Evolutionary conservation across 1,139 yeast genomes (phyloP).

Genomic region (Pichia sp.): DNA sequence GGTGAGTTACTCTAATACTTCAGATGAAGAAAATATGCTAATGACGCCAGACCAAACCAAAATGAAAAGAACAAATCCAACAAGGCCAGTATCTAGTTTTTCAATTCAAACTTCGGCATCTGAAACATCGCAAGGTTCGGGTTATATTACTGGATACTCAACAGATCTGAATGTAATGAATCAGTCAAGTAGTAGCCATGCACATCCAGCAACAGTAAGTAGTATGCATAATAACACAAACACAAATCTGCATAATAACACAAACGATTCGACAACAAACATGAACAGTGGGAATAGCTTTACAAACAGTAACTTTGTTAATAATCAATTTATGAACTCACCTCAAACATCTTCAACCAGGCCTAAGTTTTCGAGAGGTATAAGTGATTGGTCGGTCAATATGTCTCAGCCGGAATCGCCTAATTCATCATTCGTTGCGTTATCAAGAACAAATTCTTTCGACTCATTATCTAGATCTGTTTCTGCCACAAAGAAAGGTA

Average conservation of each 20-base stretch:
- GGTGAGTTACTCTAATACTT: background rate
- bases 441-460: constrained; percentile 27
- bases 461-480: constrained; percentile 25
- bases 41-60: constrained; percentile 7
- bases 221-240: background rate
- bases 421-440: constrained; percentile 26
- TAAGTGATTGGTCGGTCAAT: constrained; percentile 28
- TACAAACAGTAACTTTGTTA: background rate
- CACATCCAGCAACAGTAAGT: background rate
- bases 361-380: constrained; percentile 24
- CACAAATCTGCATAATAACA: background rate
- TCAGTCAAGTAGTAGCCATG: background rate
- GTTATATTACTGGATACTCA: constrained; percentile 30
- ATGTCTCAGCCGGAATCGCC: constrained; percentile 27
- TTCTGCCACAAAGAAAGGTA: constrained; percentile 19
- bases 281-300: background rate
- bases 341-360: constrained; percentile 10
- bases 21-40: constrained; percentile 3
- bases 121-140: constrained; percentile 31
- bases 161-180: constrained; percentile 22
- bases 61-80: constrained; percentile 8
- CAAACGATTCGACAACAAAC: background rate
- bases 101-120: constrained; percentile 29
- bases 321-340: constrained; percentile 7
- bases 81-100: constrained; percentile 28